A percentile compares a stretch with the other conserved stretches of the same genome.
These are phyloP conservation scores for Periconia macrospinosa DNA, from an alignment of 2,329 filamentous ascomycete species.

Conservation along the genomic window DNA sequence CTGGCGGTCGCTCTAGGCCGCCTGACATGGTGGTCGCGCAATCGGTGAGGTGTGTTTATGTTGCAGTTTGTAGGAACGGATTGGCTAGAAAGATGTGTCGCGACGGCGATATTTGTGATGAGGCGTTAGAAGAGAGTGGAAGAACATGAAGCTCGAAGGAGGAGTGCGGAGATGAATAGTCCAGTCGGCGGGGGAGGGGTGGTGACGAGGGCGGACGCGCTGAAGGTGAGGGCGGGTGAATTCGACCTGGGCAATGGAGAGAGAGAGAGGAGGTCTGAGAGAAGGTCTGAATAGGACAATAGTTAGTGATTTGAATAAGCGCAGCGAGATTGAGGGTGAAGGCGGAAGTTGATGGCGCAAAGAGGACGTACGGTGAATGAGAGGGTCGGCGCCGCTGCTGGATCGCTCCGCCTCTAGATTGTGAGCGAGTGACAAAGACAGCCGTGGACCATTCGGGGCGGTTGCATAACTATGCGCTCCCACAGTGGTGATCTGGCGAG, in stretches of 20 bases:
- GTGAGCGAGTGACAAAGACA: neutral
- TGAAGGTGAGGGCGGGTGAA: slow-evolving; percentile 8
- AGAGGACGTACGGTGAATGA: neutral
- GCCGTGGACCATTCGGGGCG: too few species aligned
- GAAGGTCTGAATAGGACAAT: neutral
- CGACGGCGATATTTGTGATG: slow-evolving; percentile 7
- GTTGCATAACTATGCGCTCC: too few species aligned
- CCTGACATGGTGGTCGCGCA: slow-evolving; percentile 32
- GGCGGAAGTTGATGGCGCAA: neutral
- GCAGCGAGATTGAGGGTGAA: neutral
- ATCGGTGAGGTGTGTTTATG: neutral
- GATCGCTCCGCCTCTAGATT: neutral
- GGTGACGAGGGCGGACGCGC: slow-evolving; percentile 2
- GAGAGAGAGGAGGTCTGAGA: neutral
- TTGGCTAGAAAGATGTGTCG: neutral
- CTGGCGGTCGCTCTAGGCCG: slow-evolving; percentile 21
- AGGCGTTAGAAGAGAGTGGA: slow-evolving; percentile 1
- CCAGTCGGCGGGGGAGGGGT: slow-evolving; percentile 6
- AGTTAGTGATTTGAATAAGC: neutral
- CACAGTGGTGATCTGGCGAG: too few species aligned
- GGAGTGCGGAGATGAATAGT: neutral
- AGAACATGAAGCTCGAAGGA: slow-evolving; percentile 15
- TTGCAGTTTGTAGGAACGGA: neutral
- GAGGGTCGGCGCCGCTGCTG: too few species aligned
- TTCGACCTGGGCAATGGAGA: neutral